Percentiles rank a stretch among this genome's conserved stretches.
phyloP scores from a whole-genome alignment of 2,329 filamentous ascomycete species.

The Tolypocladium capitatum region DNA sequence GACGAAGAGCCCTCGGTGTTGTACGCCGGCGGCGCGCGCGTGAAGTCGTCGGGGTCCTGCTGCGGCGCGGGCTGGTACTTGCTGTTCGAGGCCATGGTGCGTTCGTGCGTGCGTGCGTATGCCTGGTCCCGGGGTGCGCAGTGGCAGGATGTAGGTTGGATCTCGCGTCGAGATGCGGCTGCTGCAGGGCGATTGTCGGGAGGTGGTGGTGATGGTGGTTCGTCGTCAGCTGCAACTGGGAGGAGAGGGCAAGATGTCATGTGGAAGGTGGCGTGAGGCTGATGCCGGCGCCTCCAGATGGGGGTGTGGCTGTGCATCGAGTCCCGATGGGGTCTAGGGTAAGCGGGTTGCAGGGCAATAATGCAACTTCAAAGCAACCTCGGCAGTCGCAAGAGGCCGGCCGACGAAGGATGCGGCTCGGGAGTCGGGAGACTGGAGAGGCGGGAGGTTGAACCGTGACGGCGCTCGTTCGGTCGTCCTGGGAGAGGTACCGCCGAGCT shows the following conservation, averaged over 20 bases:
- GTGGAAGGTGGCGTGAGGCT: neutral
- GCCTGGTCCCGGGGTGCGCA: neutral
- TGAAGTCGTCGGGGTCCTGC: slow-evolving; percentile 75
- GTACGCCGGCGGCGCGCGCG: slow-evolving; percentile 76
- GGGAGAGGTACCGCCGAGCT: no score
- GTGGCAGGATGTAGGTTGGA: neutral
- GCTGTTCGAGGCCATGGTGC: slow-evolving; percentile 56
- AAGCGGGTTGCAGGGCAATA: no score
- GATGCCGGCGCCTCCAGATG: neutral
- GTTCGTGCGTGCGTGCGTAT: no score
- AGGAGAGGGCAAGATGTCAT: neutral
- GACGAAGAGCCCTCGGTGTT: slow-evolving; percentile 34
- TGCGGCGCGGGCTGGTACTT: slow-evolving; percentile 77
- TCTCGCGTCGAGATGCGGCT: neutral
- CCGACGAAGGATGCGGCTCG: no score
- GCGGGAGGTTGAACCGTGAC: neutral
- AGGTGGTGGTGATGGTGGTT: neutral
- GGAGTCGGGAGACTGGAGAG: neutral
- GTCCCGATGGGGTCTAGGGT: neutral
- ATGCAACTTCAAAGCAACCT: no score
- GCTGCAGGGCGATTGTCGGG: neutral
- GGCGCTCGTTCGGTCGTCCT: neutral
- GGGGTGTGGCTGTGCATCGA: neutral
- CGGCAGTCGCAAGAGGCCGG: no score
- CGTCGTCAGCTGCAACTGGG: neutral